These are phyloP conservation scores for Huntiella moniliformis DNA, from an alignment of 2,329 filamentous ascomycete species.

Conservation along the genomic window DNA sequence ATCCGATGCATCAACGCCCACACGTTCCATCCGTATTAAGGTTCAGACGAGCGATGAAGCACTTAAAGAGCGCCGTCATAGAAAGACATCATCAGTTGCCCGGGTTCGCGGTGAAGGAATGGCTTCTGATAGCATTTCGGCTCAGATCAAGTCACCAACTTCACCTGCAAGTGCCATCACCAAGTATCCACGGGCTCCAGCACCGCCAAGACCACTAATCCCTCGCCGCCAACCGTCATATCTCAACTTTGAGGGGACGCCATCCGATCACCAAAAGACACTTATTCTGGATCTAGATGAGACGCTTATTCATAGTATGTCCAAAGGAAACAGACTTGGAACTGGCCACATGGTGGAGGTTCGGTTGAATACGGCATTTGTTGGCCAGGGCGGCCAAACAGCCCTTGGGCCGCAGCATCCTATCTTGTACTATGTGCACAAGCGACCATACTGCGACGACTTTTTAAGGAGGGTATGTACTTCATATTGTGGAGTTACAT, in stretches of 20 bases:
- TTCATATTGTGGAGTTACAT: not conserved
- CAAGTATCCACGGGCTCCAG: constrained; percentile 76
- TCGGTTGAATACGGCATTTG: constrained; percentile 55
- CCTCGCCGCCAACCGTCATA: constrained; percentile 82
- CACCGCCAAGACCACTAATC: constrained; percentile 75
- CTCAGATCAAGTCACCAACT: constrained; percentile 83
- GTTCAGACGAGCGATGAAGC: constrained; percentile 58
- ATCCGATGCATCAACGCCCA: not conserved
- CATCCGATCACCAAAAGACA: constrained; percentile 60
- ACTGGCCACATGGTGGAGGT: constrained; percentile 99
- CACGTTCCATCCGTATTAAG: constrained; percentile 75
- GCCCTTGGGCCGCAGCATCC: constrained; percentile 72
- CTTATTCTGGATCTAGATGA: constrained; percentile 91
- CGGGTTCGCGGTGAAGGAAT: constrained; percentile 10
- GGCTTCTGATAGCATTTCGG: constrained; percentile 36
- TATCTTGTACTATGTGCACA: constrained; percentile 97
- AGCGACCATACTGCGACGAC: constrained; percentile 90
- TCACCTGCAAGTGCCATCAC: constrained; percentile 63
- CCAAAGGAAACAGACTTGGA: constrained; percentile 87
- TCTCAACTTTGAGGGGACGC: constrained; percentile 37
- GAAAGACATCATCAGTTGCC: constrained; percentile 25
- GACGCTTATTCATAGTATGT: constrained; percentile 94
- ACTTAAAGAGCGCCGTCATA: constrained; percentile 54
- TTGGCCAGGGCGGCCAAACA: constrained; percentile 47
- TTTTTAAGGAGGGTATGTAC: constrained; percentile 61